Evolutionary conservation across 2,329 filamentous ascomycete genomes (phyloP), one percentile per base, ranked within the genome.

Genomic region (Xylariaceae sp.): DNA sequence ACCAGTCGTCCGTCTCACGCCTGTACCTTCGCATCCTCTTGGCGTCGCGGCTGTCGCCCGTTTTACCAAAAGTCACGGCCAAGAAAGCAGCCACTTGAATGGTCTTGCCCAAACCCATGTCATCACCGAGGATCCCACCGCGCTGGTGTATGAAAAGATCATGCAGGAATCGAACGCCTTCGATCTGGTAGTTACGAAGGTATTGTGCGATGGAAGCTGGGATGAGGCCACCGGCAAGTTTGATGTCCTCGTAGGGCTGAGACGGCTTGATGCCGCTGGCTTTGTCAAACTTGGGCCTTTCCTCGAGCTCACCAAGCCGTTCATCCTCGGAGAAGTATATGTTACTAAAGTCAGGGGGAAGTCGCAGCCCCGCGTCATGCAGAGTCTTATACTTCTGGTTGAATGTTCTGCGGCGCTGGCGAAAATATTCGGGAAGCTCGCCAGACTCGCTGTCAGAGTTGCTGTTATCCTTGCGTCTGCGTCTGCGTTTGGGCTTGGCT

Each of bases 101-200:
- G 0, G 94, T 99, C 71, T 99, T 99, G 1, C 94, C 94, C 31
- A 99, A 72, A 17, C 94, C 94, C 94, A 99, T 99, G 64, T 99
- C 94, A 66, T 99, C 94, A 3, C 93, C 92, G 0, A 99, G 78
- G 18, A 99, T 89, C 1, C 89, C 90, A 1, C 94, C 94, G 61
- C 87, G 87, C 65, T 99, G 94, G 59, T 90, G 93, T 4, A 97
- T 87, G 66, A 97, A 97, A 18, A 89, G 80, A 54, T 89, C 82
- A 66, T 97, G 92, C 7, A 99, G 76, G 63, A 97, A 97, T 31
- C 82, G 79, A 13, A 88, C 89, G 5, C 94, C 94, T 28, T 88
- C 81, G 1, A 97, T 78, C 68, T 99, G 94, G 63, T 99, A 99
- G 57, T 92, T 89, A 54, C 94, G 84, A 45, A 99, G 75, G 73